These are phyloP conservation scores for Exidia glandulosa DNA, from an alignment of 768 basidiomycete species.

Conservation along the genomic window DNA sequence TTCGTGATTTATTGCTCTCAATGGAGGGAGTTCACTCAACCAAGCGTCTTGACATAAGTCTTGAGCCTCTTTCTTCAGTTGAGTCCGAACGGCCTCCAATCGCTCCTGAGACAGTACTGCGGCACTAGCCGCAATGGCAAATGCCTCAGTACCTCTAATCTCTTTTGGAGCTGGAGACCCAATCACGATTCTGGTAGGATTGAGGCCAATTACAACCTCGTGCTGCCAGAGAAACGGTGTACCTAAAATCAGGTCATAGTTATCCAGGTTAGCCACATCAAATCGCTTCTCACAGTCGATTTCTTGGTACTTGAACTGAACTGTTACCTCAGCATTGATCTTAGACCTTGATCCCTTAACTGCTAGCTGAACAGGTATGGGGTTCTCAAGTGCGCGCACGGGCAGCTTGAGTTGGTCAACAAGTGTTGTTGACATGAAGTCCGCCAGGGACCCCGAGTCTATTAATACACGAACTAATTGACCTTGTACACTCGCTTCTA, in stretches of 20 bases:
- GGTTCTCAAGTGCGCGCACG: neutral
- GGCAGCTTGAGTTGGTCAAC: constrained; percentile 5
- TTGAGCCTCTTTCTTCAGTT: neutral
- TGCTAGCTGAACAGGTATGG: constrained; percentile 6
- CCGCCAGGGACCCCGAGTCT: constrained; percentile 7
- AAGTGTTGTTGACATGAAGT: constrained; percentile 8
- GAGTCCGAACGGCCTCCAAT: neutral
- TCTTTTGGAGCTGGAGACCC: neutral
- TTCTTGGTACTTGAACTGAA: constrained; percentile 2
- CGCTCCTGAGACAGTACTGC: neutral
- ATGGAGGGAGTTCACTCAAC: constrained; percentile 21
- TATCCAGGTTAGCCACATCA: constrained; percentile 25
- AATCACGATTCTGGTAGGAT: neutral
- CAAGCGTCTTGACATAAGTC: constrained; percentile 6
- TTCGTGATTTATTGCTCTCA: constrained; percentile 29
- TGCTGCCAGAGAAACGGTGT: constrained; percentile 26
- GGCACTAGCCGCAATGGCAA: neutral
- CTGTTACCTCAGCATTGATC: constrained; percentile 2
- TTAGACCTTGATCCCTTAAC: constrained; percentile 5
- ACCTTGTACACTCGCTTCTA: constrained; percentile 4
- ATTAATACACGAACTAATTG: constrained; percentile 1
- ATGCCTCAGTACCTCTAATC: neutral
- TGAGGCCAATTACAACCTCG: constrained; percentile 17
- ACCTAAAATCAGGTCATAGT: constrained; percentile 26
- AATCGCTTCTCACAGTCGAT: constrained; percentile 6